These are phyloP conservation scores for Pyrus communis DNA, from an alignment of 306 rosid species.

Conservation along the genomic window DNA sequence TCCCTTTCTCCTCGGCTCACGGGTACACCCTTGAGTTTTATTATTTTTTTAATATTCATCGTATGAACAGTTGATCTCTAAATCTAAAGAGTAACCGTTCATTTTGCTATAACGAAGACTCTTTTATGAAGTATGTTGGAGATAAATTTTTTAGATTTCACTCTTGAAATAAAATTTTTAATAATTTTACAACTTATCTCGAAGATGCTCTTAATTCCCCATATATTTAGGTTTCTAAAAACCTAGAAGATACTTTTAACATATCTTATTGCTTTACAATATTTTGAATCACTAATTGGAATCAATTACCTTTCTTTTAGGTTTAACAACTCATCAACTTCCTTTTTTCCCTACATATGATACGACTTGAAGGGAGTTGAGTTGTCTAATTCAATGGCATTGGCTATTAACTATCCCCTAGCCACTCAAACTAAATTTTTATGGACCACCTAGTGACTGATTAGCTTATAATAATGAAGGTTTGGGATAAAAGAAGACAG, in stretches of 20 bases:
- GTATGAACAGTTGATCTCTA: too few relatives aligned
- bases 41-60: too few relatives aligned
- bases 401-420: neutral
- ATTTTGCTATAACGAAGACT: too few relatives aligned
- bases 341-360: neutral
- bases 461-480: neutral
- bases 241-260: neutral
- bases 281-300: neutral
- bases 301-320: constrained; percentile 11
- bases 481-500: neutral
- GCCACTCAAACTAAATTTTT: constrained; percentile 9
- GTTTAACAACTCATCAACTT: constrained; percentile 14
- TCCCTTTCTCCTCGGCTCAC: too few relatives aligned
- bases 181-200: too few relatives aligned
- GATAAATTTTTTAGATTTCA: neutral
- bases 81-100: too few relatives aligned
- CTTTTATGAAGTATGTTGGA: too few relatives aligned
- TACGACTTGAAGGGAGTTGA: constrained; percentile 12
- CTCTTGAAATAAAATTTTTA: too few relatives aligned
- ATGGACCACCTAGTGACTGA: constrained; percentile 17
- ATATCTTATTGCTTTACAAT: neutral
- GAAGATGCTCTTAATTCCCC: too few relatives aligned
- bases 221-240: neutral
- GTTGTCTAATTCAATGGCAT: constrained; percentile 18
- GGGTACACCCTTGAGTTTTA: too few relatives aligned